phyloP scores from a whole-genome alignment of 2,329 filamentous ascomycete species.

The Diaporthe destruens region DNA sequence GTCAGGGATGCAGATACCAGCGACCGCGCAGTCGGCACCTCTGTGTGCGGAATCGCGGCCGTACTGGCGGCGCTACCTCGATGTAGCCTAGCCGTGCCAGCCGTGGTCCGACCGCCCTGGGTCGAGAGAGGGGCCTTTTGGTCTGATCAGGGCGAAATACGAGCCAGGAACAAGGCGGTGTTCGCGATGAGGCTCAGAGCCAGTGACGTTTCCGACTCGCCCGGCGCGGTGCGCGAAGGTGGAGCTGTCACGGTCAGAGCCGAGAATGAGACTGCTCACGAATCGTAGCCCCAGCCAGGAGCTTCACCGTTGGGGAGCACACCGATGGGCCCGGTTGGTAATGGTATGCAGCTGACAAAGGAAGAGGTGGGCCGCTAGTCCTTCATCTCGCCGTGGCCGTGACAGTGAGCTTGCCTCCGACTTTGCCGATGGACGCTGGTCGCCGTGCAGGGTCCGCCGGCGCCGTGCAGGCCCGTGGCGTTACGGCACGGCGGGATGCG shows the following conservation, averaged over 20 bases:
- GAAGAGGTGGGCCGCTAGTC: conserved; percentile 2
- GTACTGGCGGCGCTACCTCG: not conserved
- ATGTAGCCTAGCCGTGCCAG: not conserved
- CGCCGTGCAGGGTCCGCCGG: not conserved
- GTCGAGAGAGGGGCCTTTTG: not conserved
- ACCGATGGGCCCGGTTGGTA: not conserved
- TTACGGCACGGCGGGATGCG: not conserved
- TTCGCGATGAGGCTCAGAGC: conserved; percentile 24
- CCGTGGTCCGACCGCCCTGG: conserved; percentile 28
- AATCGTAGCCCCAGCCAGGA: conserved; percentile 14
- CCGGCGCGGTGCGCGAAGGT: conserved; percentile 21
- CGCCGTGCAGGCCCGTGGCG: not conserved
- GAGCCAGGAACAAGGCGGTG: conserved; percentile 25
- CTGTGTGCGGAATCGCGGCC: not conserved
- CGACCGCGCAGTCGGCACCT: not conserved
- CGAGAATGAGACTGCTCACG: not conserved
- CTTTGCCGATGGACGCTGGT: not conserved
- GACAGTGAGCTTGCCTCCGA: not conserved
- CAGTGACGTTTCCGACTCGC: conserved; percentile 25
- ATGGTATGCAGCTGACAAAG: not conserved
- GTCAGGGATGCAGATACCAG: not conserved
- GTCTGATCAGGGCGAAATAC: not conserved
- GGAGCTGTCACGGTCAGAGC: conserved; percentile 14
- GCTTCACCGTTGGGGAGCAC: conserved; percentile 17
- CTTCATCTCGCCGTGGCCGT: conserved; percentile 31